Conservation (phyloP, 2,329 filamentous ascomycete species). For the Fusarium odoratissimum region DNA sequence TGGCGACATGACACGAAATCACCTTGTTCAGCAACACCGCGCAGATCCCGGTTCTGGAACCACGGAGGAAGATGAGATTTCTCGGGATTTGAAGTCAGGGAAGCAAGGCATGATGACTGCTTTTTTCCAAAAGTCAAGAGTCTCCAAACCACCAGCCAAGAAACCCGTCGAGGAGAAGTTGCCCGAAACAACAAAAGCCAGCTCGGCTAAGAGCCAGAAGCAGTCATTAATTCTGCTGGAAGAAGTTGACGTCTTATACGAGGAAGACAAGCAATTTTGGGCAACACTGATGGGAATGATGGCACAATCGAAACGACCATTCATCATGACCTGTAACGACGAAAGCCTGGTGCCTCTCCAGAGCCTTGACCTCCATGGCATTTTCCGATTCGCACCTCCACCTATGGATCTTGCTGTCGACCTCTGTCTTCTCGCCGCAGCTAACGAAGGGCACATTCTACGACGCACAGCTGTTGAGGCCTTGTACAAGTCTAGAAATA, state of each 20-base stretch:
- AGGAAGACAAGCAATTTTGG: constrained; percentile 98
- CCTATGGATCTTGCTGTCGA: constrained; percentile 78
- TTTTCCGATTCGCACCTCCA: constrained; percentile 79
- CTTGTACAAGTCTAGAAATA: constrained; percentile 75
- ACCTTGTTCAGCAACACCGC: constrained; percentile 75
- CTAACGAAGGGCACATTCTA: constrained; percentile 88
- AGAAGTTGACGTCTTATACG: constrained; percentile 92
- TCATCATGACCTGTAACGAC: constrained; percentile 95
- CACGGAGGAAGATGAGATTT: constrained; percentile 47
- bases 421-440: constrained; percentile 83
- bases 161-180: constrained; percentile 41
- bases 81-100: constrained; percentile 70
- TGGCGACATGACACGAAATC: constrained; percentile 96
- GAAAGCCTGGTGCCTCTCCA: constrained; percentile 83
- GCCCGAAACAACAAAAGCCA: constrained; percentile 48
- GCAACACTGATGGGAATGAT: constrained; percentile 81
- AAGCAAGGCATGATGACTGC: constrained; percentile 83
- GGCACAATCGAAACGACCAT: constrained; percentile 85
- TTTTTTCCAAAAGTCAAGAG: constrained; percentile 75
- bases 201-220: constrained; percentile 71
- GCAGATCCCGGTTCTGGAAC: constrained; percentile 46
- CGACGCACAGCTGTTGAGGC: constrained; percentile 72
- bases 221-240: constrained; percentile 95
- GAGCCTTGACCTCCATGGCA: constrained; percentile 82
- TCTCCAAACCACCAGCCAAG: constrained; percentile 46